phyloP scores from a whole-genome alignment of 2,329 filamentous ascomycete species.

The Raffaelea albimanens region DNA sequence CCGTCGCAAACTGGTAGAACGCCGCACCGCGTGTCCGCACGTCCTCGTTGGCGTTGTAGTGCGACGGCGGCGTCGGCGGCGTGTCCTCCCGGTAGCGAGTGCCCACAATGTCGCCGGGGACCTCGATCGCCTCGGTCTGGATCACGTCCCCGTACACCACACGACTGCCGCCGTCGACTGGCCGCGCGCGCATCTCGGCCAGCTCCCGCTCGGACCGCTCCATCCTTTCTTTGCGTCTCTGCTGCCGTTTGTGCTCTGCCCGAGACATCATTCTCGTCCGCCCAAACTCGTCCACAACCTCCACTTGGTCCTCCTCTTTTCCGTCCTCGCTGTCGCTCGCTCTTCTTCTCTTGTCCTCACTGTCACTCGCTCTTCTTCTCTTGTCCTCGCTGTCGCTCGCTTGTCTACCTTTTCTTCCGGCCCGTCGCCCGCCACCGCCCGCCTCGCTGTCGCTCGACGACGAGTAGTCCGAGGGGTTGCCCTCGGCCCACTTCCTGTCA shows the following conservation, averaged over 20 bases:
- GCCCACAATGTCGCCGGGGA: constrained; percentile 60
- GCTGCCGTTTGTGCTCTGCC: constrained; percentile 55
- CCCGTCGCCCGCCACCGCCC: no score
- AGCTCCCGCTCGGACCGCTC: constrained; percentile 47
- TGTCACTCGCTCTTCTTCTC: constrained; percentile 17
- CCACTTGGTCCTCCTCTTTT: constrained; percentile 62
- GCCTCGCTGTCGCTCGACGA: no score
- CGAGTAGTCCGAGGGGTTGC: no score
- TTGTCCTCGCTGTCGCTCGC: constrained; percentile 21
- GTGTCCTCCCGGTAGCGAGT: constrained; percentile 53
- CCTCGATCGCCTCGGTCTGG: constrained; percentile 68
- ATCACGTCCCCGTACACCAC: constrained; percentile 82
- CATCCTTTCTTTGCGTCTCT: constrained; percentile 43
- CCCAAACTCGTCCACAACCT: constrained; percentile 88
- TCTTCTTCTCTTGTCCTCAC: constrained; percentile 21
- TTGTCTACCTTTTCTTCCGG: constrained; percentile 18
- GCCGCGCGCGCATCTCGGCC: constrained; percentile 60
- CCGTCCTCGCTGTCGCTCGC: constrained; percentile 63
- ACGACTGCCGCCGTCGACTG: constrained; percentile 41
- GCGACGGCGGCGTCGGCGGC: constrained; percentile 48
- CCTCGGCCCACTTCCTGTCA: constrained; percentile 88
- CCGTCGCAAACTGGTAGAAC: constrained; percentile 81
- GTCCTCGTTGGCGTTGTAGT: constrained; percentile 81
- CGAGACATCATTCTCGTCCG: constrained; percentile 66
- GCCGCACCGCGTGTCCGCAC: constrained; percentile 80